phyloP scores from a whole-genome alignment of 2,329 filamentous ascomycete genomes.

The Capronia americana region DNA sequence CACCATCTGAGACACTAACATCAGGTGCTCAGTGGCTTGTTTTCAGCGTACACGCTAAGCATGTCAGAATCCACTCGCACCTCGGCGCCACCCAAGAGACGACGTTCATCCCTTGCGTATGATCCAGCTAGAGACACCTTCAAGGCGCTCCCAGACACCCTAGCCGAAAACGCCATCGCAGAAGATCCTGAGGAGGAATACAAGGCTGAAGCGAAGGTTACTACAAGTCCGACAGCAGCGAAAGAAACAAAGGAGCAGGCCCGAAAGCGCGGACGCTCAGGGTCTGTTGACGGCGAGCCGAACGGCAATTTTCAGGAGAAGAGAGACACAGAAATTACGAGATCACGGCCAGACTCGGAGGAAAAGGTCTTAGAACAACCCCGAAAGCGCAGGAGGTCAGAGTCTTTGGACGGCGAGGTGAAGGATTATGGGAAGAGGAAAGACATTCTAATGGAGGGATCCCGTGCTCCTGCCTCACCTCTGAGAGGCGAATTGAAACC shows the following conservation, averaged over 20 bases:
- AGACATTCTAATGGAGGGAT: slow-evolving; percentile 25
- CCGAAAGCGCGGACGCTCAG: slow-evolving; percentile 1
- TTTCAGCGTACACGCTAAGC: not conserved
- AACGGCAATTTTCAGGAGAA: not conserved
- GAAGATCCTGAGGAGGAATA: slow-evolving; percentile 34
- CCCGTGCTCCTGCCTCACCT: slow-evolving; percentile 25
- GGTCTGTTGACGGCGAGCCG: not conserved
- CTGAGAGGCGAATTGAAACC: slow-evolving; percentile 13
- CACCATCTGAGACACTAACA: not conserved
- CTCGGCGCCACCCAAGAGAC: slow-evolving; percentile 22
- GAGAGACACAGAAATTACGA: slow-evolving; percentile 5
- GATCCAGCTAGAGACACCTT: slow-evolving; percentile 47
- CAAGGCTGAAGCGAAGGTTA: slow-evolving; percentile 7
- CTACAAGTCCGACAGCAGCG: slow-evolving; percentile 27
- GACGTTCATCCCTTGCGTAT: slow-evolving; percentile 42
- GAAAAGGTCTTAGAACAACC: slow-evolving; percentile 21
- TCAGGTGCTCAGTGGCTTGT: not conserved
- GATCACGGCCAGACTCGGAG: slow-evolving; percentile 21
- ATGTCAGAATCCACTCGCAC: slow-evolving; percentile 29
- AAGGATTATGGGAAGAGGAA: slow-evolving; percentile 13
- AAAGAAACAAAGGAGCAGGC: slow-evolving; percentile 20
- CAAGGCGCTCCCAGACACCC: slow-evolving; percentile 40
- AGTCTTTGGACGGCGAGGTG: slow-evolving; percentile 20
- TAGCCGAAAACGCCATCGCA: slow-evolving; percentile 38
- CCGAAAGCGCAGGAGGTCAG: slow-evolving; percentile 34